Conservation (phyloP, 768 basidiomycete genomes). For the Mycena epipterygia region DNA sequence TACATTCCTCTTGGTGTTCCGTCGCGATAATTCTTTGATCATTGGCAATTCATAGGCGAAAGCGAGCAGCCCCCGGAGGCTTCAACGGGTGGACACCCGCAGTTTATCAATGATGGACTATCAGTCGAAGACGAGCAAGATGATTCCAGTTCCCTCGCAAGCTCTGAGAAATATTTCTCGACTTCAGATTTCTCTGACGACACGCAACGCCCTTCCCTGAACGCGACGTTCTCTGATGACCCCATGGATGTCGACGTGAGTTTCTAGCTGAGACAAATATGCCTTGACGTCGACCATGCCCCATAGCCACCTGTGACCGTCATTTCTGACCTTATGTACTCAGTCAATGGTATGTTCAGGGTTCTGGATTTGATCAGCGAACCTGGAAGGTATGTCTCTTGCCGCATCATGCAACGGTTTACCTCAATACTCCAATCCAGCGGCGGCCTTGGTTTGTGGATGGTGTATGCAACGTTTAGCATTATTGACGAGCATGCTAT, state of each 20-base stretch:
- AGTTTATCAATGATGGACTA: background rate
- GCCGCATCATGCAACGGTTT: background rate
- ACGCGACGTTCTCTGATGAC: conserved; percentile 1
- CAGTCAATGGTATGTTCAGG: conserved; percentile 24
- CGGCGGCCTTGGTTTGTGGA: conserved; percentile 13
- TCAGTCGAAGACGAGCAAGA: background rate
- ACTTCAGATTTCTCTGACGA: conserved; percentile 12
- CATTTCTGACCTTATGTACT: conserved; percentile 13
- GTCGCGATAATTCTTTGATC: background rate
- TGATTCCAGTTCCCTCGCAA: conserved; percentile 9
- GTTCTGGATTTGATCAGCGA: conserved; percentile 18
- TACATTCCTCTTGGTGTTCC: background rate
- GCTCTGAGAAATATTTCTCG: conserved; percentile 24
- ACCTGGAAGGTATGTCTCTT: conserved; percentile 1
- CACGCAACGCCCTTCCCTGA: conserved; percentile 9
- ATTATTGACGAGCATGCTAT: background rate
- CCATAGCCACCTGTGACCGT: conserved; percentile 5
- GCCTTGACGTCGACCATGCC: background rate
- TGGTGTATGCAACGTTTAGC: background rate
- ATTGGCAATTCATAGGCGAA: background rate
- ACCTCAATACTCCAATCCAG: background rate
- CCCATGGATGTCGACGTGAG: conserved; percentile 27
- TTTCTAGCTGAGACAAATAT: background rate
- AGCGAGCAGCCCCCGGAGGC: background rate
- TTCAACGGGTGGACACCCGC: background rate